A percentile compares a stretch with the other conserved stretches of the same genome.
These are phyloP conservation scores for Kluyveromyces marxianus DNA, from an alignment of 1,139 yeast species.

Conservation along the genomic window DNA sequence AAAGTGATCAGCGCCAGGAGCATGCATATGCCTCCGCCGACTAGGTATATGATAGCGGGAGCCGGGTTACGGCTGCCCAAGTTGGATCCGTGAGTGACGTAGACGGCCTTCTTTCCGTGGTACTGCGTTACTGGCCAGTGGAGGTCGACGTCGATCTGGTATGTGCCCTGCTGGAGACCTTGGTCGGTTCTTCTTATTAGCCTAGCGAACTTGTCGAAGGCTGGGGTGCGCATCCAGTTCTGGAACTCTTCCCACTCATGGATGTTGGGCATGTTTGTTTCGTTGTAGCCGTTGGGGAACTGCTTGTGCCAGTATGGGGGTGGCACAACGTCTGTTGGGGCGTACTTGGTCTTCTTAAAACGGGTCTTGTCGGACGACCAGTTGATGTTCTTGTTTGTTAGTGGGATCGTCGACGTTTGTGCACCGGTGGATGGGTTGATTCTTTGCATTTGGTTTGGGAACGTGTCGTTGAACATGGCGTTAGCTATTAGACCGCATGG, in stretches of 20 bases:
- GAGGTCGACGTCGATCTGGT: conserved; percentile 49
- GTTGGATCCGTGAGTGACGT: conserved; percentile 57
- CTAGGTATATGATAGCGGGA: conserved; percentile 57
- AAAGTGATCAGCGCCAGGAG: conserved; percentile 42
- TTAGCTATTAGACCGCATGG: conserved; percentile 81
- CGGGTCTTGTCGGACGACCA: conserved; percentile 58
- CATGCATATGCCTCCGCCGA: conserved; percentile 50
- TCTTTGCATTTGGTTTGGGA: conserved; percentile 31
- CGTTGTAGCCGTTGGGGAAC: conserved; percentile 67
- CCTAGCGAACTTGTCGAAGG: conserved; percentile 62
- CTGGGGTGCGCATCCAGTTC: conserved; percentile 85
- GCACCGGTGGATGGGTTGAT: conserved; percentile 26
- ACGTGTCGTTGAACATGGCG: conserved; percentile 67
- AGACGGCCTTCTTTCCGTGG: conserved; percentile 65
- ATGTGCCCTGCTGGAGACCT: conserved; percentile 48
- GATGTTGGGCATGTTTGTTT: conserved; percentile 54
- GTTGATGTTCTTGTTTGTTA: conserved; percentile 53
- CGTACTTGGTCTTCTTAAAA: conserved; percentile 53
- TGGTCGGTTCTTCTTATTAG: conserved; percentile 52
- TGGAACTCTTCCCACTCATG: conserved; percentile 51
- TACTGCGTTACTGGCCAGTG: conserved; percentile 63
- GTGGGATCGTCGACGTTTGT: conserved; percentile 35
- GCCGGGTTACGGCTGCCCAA: conserved; percentile 67
- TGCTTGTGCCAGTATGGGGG: conserved; percentile 67
- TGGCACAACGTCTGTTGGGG: conserved; percentile 56